A percentile compares a stretch with the other conserved stretches of the same genome.
phyloP scores from a whole-genome alignment of 1,284 basidiomycete species.

The Ustilago sp. region DNA sequence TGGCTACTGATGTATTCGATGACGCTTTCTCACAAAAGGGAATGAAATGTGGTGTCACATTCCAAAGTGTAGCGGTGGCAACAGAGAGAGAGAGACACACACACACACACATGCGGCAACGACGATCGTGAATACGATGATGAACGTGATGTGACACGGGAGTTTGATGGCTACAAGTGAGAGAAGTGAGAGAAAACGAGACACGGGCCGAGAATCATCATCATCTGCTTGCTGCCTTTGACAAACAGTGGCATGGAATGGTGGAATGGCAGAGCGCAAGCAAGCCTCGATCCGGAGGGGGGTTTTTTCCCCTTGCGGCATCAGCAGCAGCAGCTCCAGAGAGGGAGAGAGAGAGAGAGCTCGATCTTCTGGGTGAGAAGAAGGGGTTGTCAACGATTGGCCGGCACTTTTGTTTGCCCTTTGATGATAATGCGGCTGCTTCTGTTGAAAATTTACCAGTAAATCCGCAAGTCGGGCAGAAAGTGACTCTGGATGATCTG shows the following conservation, averaged over 20 bases:
- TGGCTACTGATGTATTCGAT: background rate
- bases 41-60: conserved; percentile 13
- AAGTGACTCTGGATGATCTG: conserved; percentile 3
- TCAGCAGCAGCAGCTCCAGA: background rate
- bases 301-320: conserved; percentile 1
- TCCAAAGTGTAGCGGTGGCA: conserved; percentile 3
- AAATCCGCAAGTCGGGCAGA: background rate
- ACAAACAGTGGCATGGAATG: background rate
- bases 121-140: background rate
- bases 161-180: background rate
- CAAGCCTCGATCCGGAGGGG: conserved; percentile 27
- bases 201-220: background rate
- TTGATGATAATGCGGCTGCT: background rate
- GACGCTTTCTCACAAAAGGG: background rate
- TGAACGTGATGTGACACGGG: background rate
- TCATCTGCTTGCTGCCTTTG: background rate
- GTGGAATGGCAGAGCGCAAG: background rate
- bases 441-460: conserved; percentile 3
- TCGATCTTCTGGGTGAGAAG: conserved; percentile 19
- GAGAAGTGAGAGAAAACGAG: background rate
- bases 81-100: background rate
- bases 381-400: background rate
- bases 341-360: background rate
- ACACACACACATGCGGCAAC: conserved; percentile 8
- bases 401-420: background rate